Conservation (phyloP, 352 stramenopile genomes). For the Pythium periplocum region DNA sequence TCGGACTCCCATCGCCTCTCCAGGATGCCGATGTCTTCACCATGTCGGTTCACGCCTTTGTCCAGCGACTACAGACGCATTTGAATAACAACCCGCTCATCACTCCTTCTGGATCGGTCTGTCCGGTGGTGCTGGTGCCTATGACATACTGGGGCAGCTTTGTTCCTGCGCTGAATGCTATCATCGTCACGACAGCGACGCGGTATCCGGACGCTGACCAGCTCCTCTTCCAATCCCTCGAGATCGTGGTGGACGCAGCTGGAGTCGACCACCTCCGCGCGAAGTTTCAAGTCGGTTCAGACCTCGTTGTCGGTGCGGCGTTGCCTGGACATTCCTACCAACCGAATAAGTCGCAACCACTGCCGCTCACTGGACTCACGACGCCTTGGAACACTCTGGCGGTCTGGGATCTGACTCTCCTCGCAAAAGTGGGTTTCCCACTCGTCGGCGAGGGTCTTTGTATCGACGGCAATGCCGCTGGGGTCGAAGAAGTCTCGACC, state of each 20-base stretch:
- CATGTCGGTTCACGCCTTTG: slow-evolving; percentile 34
- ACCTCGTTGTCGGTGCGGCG: slow-evolving; percentile 89
- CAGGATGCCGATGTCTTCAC: slow-evolving; percentile 23
- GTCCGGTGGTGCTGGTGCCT: slow-evolving; percentile 72
- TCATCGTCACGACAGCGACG: slow-evolving; percentile 72
- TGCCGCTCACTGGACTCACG: slow-evolving; percentile 83
- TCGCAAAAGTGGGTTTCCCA: slow-evolving; percentile 89
- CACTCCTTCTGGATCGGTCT: not conserved
- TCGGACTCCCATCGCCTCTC: slow-evolving; percentile 32
- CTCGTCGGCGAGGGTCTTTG: slow-evolving; percentile 85
- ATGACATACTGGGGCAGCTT: slow-evolving; percentile 95
- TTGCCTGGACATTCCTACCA: slow-evolving; percentile 78
- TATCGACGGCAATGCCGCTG: slow-evolving; percentile 38
- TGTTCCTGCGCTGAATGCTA: slow-evolving; percentile 92
- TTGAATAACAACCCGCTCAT: slow-evolving; percentile 5
- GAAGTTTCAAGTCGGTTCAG: slow-evolving; percentile 57
- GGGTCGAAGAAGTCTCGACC: slow-evolving; percentile 92
- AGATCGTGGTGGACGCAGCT: slow-evolving; percentile 64
- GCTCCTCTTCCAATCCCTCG: slow-evolving; percentile 90
- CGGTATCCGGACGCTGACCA: slow-evolving; percentile 37
- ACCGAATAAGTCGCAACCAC: slow-evolving; percentile 25
- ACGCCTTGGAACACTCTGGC: slow-evolving; percentile 96
- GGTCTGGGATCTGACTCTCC: slow-evolving; percentile 89
- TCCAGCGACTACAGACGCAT: slow-evolving; percentile 28
- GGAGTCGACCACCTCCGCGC: slow-evolving; percentile 53